Evolutionary conservation across 139 green algal species (phyloP).

Genomic region (Chlamydomonas schloesseri): DNA sequence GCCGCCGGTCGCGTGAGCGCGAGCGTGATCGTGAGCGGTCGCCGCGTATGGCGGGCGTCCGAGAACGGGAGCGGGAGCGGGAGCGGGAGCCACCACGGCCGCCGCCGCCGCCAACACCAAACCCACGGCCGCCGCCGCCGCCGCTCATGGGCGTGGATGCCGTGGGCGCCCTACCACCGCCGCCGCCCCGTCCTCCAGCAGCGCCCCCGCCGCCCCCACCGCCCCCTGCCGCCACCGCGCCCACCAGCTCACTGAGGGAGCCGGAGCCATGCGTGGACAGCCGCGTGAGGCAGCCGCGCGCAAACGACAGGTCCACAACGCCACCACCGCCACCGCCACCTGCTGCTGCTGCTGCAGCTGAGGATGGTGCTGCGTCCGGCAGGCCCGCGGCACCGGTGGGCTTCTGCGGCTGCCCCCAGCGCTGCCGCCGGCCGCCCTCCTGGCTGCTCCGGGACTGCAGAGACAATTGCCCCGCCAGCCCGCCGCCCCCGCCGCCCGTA

Average conservation of each 20-base stretch:
- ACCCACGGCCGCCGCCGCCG: not conserved
- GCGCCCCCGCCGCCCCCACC: not conserved
- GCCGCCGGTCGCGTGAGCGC: not conserved
- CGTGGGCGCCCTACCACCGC: too few species aligned
- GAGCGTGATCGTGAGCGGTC: not conserved
- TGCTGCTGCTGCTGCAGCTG: not conserved
- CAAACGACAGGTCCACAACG: conserved; percentile 6
- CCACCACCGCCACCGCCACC: not conserved
- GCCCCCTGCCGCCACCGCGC: not conserved
- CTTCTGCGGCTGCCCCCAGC: conserved; percentile 5
- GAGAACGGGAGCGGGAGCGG: not conserved
- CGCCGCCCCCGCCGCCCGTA: not conserved
- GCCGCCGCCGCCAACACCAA: not conserved
- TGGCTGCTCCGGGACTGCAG: not conserved
- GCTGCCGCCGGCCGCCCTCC: not conserved
- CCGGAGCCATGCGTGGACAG: conserved; percentile 13
- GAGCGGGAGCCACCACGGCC: not conserved
- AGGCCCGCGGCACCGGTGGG: not conserved
- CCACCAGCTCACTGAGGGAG: not conserved
- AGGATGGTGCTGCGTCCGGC: not conserved
- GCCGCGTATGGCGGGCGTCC: too few species aligned
- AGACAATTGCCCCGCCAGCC: not conserved
- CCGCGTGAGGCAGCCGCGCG: conserved; percentile 2
- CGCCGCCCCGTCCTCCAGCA: not conserved
- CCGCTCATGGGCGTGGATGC: too few species aligned